Conservation (phyloP, 768 basidiomycete species). For the Fomitopsis serialis region DNA sequence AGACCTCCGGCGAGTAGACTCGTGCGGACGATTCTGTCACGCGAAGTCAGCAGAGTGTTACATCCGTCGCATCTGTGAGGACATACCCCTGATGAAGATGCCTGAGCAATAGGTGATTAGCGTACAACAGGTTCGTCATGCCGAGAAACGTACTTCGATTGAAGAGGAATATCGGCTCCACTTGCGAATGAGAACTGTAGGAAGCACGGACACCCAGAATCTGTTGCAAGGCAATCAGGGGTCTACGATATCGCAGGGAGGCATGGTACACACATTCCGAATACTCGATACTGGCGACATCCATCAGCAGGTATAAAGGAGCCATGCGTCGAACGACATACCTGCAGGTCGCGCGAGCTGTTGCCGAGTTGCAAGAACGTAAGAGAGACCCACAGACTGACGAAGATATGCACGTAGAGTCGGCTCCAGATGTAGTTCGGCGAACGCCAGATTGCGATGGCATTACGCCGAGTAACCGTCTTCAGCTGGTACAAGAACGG, state of each 20-base stretch:
- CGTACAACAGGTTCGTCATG: too few species aligned
- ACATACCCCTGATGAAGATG: too few species aligned
- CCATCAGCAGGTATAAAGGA: too few species aligned
- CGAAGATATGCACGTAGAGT: constrained; percentile 69
- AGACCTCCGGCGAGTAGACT: constrained; percentile 83
- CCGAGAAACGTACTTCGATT: constrained; percentile 42
- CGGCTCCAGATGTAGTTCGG: constrained; percentile 85
- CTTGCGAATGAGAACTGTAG: constrained; percentile 74
- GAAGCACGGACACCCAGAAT: constrained; percentile 66
- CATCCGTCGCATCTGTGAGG: too few species aligned
- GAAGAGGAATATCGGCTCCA: constrained; percentile 79
- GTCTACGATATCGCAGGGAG: too few species aligned
- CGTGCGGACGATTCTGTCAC: constrained; percentile 81
- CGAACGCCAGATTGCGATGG: constrained; percentile 71
- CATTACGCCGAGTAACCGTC: constrained; percentile 61
- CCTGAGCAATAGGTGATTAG: too few species aligned
- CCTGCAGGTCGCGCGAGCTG: constrained; percentile 60
- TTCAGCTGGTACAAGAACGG: constrained; percentile 70
- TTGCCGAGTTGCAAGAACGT: constrained; percentile 74
- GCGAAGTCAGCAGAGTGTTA: too few species aligned
- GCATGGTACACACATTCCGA: too few species aligned
- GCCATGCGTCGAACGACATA: too few species aligned
- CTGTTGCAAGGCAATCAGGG: too few species aligned
- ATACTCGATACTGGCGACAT: too few species aligned
- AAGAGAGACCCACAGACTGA: constrained; percentile 67